These are phyloP conservation scores for Rhododendron williamsianum DNA, from an alignment of 148 eudicot species.

Conservation along the genomic window DNA sequence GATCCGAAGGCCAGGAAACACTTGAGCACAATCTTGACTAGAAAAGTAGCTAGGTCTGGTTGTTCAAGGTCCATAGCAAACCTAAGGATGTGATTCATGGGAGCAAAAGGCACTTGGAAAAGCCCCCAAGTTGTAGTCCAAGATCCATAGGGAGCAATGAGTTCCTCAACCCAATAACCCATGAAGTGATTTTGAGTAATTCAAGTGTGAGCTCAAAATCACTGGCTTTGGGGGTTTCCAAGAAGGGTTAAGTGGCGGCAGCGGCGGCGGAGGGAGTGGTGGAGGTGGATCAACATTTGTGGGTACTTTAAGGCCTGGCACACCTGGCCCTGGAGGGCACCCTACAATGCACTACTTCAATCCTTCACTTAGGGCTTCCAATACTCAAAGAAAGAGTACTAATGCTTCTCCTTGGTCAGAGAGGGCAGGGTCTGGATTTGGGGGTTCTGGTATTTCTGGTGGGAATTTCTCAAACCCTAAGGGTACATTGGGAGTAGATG, in stretches of 20 bases:
- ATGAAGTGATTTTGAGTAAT: conserved; percentile 78
- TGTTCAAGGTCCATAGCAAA: conserved; percentile 96
- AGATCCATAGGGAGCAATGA: conserved; percentile 96
- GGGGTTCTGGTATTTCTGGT: conserved; percentile 15
- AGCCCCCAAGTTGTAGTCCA: conserved; percentile 78
- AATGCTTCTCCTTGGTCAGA: conserved; percentile 20
- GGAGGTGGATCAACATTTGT: conserved; percentile 47
- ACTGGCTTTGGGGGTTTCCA: conserved; percentile 51
- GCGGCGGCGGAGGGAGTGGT: conserved; percentile 13
- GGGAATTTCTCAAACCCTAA: conserved; percentile 28
- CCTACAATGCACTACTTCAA: conserved; percentile 70
- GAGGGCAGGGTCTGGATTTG: conserved; percentile 25
- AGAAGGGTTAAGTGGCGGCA: conserved; percentile 22
- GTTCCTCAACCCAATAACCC: conserved; percentile 86
- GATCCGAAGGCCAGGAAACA: conserved; percentile 58
- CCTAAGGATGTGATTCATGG: conserved; percentile 94
- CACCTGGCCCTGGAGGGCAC: conserved; percentile 91
- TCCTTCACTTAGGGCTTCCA: conserved; percentile 23
- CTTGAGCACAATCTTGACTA: conserved; percentile 52
- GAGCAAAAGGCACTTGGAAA: conserved; percentile 80
- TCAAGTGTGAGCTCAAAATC: conserved; percentile 87
- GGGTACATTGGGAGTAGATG: conserved; percentile 39
- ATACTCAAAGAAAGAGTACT: conserved; percentile 36
- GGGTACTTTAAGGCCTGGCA: conserved; percentile 82
- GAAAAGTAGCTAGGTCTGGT: conserved; percentile 65